Evolutionary conservation across 176 grass and related monocot species (phyloP), one percentile per base, ranked within the genome.

Genomic region (Bromus sterilis): DNA sequence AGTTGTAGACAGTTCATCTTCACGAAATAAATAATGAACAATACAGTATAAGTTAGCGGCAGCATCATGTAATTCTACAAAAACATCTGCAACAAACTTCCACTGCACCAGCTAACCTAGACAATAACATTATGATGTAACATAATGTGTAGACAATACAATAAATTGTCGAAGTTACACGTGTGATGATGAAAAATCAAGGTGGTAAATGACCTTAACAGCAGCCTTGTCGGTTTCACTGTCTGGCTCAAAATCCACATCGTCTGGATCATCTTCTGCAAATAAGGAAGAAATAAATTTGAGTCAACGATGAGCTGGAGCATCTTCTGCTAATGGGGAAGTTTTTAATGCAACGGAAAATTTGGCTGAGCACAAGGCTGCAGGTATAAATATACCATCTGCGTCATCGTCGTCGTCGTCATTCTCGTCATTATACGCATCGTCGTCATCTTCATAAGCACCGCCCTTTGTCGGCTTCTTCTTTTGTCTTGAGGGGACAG

Each of bases 241-340:
- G 62, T 99, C 96, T 63, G 96, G 96, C 74, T 99, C 96, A 88
- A 99, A 99, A 88, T 99, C 96, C 90, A 78, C 89, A 66, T 99
- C 96, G 71, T 91, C 96, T 37, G 96, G 93, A 88, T 99, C 96
- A 86, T 99, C 96, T 79, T 93, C 96, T 99, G 80, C 36, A 91
- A 77, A 84, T 30, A 93, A 73, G 29, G 24, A 85, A 73, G 58
- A 72, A 82, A 78, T 11, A 77, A 80, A 78, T 58, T 29, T 42
- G 42, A 46, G 80, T 77, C 21, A 76, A 65, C 25, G 24, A 68
- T 46, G 18, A 78, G 42, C 37, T 57, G 53, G 78, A 66, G 56
- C 14, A 35, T 65, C 34, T 82, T 64, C 25, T 57, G 53, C 20
- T 41, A 76, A 79, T 16, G 74, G 46, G 87, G 36, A 31, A 74